Evolutionary conservation across 2,329 filamentous ascomycete genomes (phyloP), one percentile per base, ranked within the genome.

Genomic region (Colletotrichum orchidophilum): DNA sequence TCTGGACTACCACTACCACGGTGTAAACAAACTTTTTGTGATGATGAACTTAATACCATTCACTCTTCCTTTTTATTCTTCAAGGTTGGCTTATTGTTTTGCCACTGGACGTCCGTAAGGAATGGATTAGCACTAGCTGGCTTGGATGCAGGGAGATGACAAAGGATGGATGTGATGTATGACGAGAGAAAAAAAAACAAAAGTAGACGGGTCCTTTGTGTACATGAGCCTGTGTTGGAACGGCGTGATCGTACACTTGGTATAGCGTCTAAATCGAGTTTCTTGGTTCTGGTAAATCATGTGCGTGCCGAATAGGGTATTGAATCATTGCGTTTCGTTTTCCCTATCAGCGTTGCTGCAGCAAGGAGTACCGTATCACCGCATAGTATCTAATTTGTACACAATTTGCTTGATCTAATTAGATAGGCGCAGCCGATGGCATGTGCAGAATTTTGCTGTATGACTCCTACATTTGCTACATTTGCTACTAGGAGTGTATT

Each of bases 41-140:
- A 60, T 50, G 65, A 69, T 70, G 66, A 72, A 49, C 59, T 66
- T 72, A 72, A 72, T 72, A 72, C 70, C 70, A 70, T 72, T 65
- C 49, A 58, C 46, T 55, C 58, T 70, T 66, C 54, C 52, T 52
- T 58, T 49, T 74, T 62, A n/a, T 63, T 62, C 55, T 21, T 46
- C n/a, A 53, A 53, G 46, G 15, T 5, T 50, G 66, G 57, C n/a
- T 52, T 31, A 31, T 39, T n/a, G 21, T 9, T 50, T 39, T 24
- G n/a, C n/a, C 46, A 35, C 46, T n/a, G 46, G 21, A 54, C 42
- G 31, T 27, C 31, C 11, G 24, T 31, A 26, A 11, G 33, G 8
- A 15, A 52, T 39, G 3, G n/a, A n/a, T n/a, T 46, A 13, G 53
- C 27, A 24, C 21, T 29, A 13, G 18, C 29, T 42, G 21, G 24